Base-by-base conservation (phyloP, 164 flowering plant genomes). In the Vitis cinerea region DNA sequence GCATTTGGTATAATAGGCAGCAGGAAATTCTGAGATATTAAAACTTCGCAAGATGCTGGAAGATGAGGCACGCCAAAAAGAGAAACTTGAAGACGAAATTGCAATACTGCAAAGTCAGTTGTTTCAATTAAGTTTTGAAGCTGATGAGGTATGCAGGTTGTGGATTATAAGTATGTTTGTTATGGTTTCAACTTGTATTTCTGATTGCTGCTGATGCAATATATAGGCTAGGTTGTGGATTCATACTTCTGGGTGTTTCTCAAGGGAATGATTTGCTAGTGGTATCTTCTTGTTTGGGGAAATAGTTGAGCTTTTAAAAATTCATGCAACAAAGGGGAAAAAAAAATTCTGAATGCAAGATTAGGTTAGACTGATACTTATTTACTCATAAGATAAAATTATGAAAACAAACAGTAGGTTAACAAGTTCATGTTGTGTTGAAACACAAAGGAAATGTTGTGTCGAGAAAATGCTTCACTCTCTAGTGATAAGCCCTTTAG, bases 1-100 rank as follows among this genome's bases (percentile, higher is more conserved):
- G 49, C 50, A 55, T 61, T 66, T 69, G 10, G 54, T 77, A 16
- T 66, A 27, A 48, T 79, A 95, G 99, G 91, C 83, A 64, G 83
- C 82, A 48, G 88, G 80, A 66, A 89, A 75, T 79, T 76, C 81
- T 30, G 98, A 93, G 75, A 83, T 88, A 54, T 68, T 82, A 69
- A 85, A 82, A 72, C 97, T 93, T 47, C 85, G 79, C 29, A 85
- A 87, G 71, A 73, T 81, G 86, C 81, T 96, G 70, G 97, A 96
- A 80, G 88, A 90, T 74, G 99, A 96, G 79, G 79, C 75, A 67
- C 62, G 54, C 59, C 83, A 86, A 75, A 93, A 86, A 67, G 81
- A 83, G 72, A 93, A 90, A 70, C 97, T 92, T 75, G 94, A 92
- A 81, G 90, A 84, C 72, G 98, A 96, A 69, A 89, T 96, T 62